These are phyloP conservation scores for Aureobasidium sp. DNA, from an alignment of 2,329 filamentous ascomycete species.

Conservation along the genomic window DNA sequence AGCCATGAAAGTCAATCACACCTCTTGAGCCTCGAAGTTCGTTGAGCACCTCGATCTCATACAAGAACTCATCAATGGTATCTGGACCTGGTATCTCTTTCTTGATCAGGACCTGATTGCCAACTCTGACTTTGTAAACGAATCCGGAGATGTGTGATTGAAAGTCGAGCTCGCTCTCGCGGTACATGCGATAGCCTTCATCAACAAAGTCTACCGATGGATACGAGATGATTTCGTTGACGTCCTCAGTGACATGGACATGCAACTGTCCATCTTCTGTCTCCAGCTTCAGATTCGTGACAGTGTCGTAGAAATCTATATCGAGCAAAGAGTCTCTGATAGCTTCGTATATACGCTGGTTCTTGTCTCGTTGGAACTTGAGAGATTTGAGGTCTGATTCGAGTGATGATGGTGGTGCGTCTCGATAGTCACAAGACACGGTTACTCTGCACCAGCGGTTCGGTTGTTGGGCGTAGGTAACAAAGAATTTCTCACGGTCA, in stretches of 20 bases:
- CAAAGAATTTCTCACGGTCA: slow-evolving; percentile 93
- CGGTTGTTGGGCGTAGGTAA: slow-evolving; percentile 80
- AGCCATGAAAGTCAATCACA: slow-evolving; percentile 79
- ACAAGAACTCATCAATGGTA: slow-evolving; percentile 91
- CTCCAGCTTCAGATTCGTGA: slow-evolving; percentile 90
- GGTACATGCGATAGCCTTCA: slow-evolving; percentile 44
- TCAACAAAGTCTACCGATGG: slow-evolving; percentile 66
- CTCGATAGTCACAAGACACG: slow-evolving; percentile 85
- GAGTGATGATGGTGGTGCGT: slow-evolving; percentile 71
- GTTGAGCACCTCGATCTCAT: slow-evolving; percentile 93
- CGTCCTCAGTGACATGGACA: slow-evolving; percentile 95
- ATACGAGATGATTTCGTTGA: slow-evolving; percentile 88
- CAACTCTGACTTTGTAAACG: slow-evolving; percentile 81
- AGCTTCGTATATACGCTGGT: slow-evolving; percentile 84
- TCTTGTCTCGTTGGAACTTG: slow-evolving; percentile 85
- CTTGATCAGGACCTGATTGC: slow-evolving; percentile 71
- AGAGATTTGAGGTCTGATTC: slow-evolving; percentile 74
- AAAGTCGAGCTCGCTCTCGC: slow-evolving; percentile 72
- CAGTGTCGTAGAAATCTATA: slow-evolving; percentile 92
- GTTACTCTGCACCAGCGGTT: slow-evolving; percentile 81
- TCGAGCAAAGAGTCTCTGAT: slow-evolving; percentile 87
- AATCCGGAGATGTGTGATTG: slow-evolving; percentile 94
- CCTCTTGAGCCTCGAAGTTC: slow-evolving; percentile 63
- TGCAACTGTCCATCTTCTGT: slow-evolving; percentile 82
- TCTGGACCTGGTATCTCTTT: slow-evolving; percentile 97